A percentile compares a stretch with the other conserved stretches of the same genome.
These are phyloP conservation scores for Aspergillus panamensis DNA, from an alignment of 495 filamentous ascomycete species.

Conservation along the genomic window DNA sequence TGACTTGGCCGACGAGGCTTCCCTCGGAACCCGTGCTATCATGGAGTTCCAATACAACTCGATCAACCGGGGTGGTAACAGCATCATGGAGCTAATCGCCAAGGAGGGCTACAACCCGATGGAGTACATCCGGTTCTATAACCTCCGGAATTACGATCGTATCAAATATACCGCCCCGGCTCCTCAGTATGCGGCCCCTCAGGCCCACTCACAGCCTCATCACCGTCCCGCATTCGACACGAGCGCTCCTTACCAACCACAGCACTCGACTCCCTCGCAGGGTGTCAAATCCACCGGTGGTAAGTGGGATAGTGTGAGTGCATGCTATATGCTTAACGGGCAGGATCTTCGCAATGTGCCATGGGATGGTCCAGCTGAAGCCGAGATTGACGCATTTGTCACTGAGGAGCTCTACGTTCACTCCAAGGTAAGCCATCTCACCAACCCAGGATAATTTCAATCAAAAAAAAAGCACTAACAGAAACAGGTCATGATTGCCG, in stretches of 20 bases:
- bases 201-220: constrained; percentile 38
- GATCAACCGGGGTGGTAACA: constrained; percentile 84
- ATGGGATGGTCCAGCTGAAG: constrained; percentile 65
- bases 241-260: constrained; percentile 50
- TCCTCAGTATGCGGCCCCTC: constrained; percentile 49
- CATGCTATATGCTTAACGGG: constrained; percentile 83
- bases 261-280: constrained; percentile 60
- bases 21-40: constrained; percentile 84
- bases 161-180: constrained; percentile 68
- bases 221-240: constrained; percentile 41
- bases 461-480: constrained; percentile 20
- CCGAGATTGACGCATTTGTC: constrained; percentile 85
- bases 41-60: constrained; percentile 93
- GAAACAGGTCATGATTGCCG: constrained; percentile 73
- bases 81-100: constrained; percentile 76
- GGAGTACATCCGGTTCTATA: constrained; percentile 92
- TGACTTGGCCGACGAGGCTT: constrained; percentile 73
- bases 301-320: constrained; percentile 72
- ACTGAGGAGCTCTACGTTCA: constrained; percentile 94
- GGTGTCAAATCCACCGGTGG: constrained; percentile 35
- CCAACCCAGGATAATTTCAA: neutral
- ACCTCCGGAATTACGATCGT: constrained; percentile 87
- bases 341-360: constrained; percentile 72
- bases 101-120: constrained; percentile 68
- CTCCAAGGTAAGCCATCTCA: constrained; percentile 58